phyloP scores from a whole-genome alignment of 768 basidiomycete genomes.

The Lyophyllum shimeji region DNA sequence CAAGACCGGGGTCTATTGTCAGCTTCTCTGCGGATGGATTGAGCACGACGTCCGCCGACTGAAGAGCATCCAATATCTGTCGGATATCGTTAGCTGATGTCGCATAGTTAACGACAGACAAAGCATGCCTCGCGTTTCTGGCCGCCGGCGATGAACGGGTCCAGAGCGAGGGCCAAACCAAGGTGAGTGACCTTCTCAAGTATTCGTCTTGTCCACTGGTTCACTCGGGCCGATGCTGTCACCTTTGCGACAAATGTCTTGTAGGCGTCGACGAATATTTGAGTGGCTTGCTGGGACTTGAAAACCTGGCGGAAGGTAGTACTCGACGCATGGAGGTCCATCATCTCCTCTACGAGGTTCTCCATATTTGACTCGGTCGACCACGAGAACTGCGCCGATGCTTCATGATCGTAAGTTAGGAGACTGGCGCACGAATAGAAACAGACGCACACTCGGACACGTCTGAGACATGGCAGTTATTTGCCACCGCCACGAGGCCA shows the following conservation, averaged over 20 bases:
- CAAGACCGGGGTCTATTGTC: constrained; percentile 51
- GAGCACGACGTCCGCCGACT: constrained; percentile 50
- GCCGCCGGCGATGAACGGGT: constrained; percentile 54
- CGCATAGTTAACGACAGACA: not conserved
- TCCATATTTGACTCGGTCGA: constrained; percentile 47
- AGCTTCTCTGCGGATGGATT: constrained; percentile 49
- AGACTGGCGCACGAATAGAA: constrained; percentile 5
- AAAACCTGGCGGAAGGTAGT: constrained; percentile 71
- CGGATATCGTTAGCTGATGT: constrained; percentile 2
- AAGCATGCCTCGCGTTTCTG: constrained; percentile 71
- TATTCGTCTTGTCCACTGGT: constrained; percentile 48
- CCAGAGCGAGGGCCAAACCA: constrained; percentile 64
- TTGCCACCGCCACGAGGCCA: constrained; percentile 45
- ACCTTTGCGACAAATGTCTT: constrained; percentile 51
- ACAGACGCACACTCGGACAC: constrained; percentile 25
- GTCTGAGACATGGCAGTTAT: constrained; percentile 32
- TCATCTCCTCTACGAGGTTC: constrained; percentile 64
- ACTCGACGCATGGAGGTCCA: constrained; percentile 65
- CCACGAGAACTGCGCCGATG: constrained; percentile 17
- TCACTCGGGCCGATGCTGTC: constrained; percentile 34
- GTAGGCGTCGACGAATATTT: constrained; percentile 65
- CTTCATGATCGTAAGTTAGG: constrained; percentile 11
- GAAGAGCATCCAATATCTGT: constrained; percentile 59
- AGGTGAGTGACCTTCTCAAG: constrained; percentile 73
- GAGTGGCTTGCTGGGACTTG: constrained; percentile 67